Conservation (phyloP, 441 rosid genomes). For the Aquilaria agallochum region DNA sequence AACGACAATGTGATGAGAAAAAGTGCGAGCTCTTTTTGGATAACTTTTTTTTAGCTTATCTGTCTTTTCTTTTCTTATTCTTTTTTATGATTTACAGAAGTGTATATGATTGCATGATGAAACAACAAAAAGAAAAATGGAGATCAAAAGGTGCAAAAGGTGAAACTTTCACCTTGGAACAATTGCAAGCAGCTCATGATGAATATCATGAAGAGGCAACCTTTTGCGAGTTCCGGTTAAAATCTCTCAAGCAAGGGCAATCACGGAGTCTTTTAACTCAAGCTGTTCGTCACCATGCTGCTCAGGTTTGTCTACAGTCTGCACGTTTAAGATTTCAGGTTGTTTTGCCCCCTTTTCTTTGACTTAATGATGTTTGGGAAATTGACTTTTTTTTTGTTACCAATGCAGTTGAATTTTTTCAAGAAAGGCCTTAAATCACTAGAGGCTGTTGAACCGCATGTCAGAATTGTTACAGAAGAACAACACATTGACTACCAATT, state of each 20-base stretch:
- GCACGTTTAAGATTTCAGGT: conserved; percentile 1
- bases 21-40: conserved; percentile 41
- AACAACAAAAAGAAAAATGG: conserved; percentile 83
- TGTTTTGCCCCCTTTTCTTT: conserved; percentile 5
- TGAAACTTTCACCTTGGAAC: conserved; percentile 47
- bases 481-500: conserved; percentile 92
- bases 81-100: conserved; percentile 48
- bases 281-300: conserved; percentile 95
- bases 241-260: conserved; percentile 94
- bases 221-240: conserved; percentile 78
- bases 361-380: conserved; percentile 12
- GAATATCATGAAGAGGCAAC: conserved; percentile 87
- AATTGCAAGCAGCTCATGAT: conserved; percentile 68
- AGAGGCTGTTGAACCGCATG: conserved; percentile 69
- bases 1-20: conserved; percentile 95
- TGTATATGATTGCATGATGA: conserved; percentile 70
- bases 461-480: conserved; percentile 59
- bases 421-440: conserved; percentile 80
- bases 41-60: conserved; percentile 15
- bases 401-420: conserved; percentile 79
- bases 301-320: conserved; percentile 59
- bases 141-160: conserved; percentile 71
- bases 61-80: conserved; percentile 22
- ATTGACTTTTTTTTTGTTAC: conserved; percentile 16
- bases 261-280: conserved; percentile 92